These are phyloP conservation scores for Plasmodium vinckei DNA, from an alignment of 169 alveolate genomes.

Conservation along the genomic window DNA sequence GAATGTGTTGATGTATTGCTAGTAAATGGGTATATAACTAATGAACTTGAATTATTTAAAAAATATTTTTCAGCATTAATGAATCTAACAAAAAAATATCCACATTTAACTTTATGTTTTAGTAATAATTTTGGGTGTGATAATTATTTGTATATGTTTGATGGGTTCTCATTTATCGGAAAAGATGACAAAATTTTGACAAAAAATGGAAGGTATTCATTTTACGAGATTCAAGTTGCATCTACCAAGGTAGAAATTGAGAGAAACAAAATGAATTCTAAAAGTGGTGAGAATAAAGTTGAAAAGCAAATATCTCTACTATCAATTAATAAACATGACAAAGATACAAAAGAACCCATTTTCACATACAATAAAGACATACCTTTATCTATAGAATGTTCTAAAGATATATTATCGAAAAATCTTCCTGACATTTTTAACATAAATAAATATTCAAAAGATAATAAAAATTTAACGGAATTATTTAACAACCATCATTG, in stretches of 20 bases:
- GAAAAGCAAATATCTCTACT: not conserved
- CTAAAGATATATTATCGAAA: conserved; percentile 16
- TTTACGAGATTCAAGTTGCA: conserved; percentile 67
- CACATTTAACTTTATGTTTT: conserved; percentile 44
- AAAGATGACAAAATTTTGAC: conserved; percentile 37
- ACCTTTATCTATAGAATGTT: conserved; percentile 11
- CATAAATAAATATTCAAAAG: conserved; percentile 12
- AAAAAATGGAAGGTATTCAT: conserved; percentile 66
- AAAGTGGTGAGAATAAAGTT: not conserved
- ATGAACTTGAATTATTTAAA: conserved; percentile 53
- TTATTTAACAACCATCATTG: conserved; percentile 30
- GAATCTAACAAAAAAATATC: conserved; percentile 31
- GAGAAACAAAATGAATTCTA: not conserved
- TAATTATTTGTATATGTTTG: conserved; percentile 58
- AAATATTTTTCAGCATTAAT: conserved; percentile 52
- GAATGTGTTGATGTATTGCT: conserved; percentile 41
- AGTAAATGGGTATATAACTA: conserved; percentile 43
- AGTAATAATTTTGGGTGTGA: conserved; percentile 69
- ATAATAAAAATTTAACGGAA: not conserved
- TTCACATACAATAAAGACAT: conserved; percentile 15
- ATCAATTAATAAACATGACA: not conserved
- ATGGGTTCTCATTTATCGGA: conserved; percentile 69
- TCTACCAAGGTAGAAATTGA: conserved; percentile 29
- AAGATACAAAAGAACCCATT: too few species aligned
- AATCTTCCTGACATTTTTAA: conserved; percentile 32